phyloP scores from a whole-genome alignment of 2,329 filamentous ascomycete genomes.

The Talaromyces sp. region DNA sequence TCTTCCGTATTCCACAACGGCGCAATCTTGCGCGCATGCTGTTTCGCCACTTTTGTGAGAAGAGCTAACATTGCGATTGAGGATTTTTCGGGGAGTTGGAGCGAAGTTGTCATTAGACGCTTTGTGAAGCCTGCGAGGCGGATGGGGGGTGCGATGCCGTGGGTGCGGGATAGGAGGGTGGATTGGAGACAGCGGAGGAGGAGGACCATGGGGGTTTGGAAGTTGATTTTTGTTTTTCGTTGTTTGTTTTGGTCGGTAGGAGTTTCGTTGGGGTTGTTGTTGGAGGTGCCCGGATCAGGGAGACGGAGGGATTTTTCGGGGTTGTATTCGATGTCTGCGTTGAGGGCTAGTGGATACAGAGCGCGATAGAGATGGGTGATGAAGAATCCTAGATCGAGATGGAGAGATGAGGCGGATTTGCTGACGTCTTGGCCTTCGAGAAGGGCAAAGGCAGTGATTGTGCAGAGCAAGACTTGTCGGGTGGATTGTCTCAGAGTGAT shows the following conservation, averaged over 20 bases:
- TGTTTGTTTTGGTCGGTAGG: constrained; percentile 33
- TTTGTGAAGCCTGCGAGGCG: constrained; percentile 92
- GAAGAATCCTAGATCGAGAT: constrained; percentile 93
- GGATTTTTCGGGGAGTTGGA: constrained; percentile 91
- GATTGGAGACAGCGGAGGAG: constrained; percentile 82
- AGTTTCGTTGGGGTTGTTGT: constrained; percentile 25
- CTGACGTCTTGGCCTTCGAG: constrained; percentile 90
- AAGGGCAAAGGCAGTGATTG: constrained; percentile 93
- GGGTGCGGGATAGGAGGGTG: constrained; percentile 75
- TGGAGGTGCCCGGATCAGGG: constrained; percentile 60
- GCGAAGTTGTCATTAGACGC: constrained; percentile 74
- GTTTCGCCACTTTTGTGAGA: constrained; percentile 73
- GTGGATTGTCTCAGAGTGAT: constrained; percentile 67
- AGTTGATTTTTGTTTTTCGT: constrained; percentile 75
- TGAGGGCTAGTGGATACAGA: constrained; percentile 72
- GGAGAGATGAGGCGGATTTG: constrained; percentile 75
- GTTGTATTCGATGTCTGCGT: constrained; percentile 80
- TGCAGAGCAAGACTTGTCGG: constrained; percentile 87
- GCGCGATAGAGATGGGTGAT: constrained; percentile 89
- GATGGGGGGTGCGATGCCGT: constrained; percentile 71
- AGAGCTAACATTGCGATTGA: constrained; percentile 75
- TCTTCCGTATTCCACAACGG: constrained; percentile 95
- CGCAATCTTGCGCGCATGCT: constrained; percentile 76
- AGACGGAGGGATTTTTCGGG: constrained; percentile 71
- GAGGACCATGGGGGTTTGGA: constrained; percentile 90